These are phyloP conservation scores for Boletus sp. DNA, from an alignment of 1,284 basidiomycete species.

Conservation along the genomic window DNA sequence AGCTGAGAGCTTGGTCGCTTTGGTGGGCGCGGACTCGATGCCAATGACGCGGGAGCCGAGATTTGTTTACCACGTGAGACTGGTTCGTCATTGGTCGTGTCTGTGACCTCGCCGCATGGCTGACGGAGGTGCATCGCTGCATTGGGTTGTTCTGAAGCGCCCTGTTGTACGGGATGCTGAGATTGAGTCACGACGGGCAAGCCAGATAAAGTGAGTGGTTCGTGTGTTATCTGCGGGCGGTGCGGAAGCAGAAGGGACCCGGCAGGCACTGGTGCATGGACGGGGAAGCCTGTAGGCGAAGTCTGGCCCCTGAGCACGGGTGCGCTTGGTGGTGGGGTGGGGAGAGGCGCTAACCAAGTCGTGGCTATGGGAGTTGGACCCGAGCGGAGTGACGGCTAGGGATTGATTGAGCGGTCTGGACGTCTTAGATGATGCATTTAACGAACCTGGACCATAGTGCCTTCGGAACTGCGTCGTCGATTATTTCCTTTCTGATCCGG, in stretches of 20 bases:
- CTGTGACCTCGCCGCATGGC: not conserved
- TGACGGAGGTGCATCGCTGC: not conserved
- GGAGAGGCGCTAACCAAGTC: conserved; percentile 19
- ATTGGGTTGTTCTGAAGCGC: conserved; percentile 3
- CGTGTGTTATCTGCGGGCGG: conserved; percentile 3
- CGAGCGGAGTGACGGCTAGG: conserved; percentile 15
- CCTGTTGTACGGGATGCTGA: conserved; percentile 4
- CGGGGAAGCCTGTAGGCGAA: conserved; percentile 12
- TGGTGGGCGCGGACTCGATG: conserved; percentile 4
- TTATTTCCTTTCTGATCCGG: conserved; percentile 5
- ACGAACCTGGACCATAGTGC: conserved; percentile 19
- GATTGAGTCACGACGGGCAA: conserved; percentile 3
- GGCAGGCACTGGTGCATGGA: conserved; percentile 7
- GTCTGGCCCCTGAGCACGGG: conserved; percentile 3
- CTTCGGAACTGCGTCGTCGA: conserved; percentile 21
- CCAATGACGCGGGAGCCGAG: not conserved
- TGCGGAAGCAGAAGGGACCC: conserved; percentile 9
- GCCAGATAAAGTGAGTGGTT: conserved; percentile 7
- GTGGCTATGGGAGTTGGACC: conserved; percentile 11
- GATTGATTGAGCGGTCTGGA: conserved; percentile 1
- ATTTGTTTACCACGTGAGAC: not conserved
- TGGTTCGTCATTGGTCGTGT: conserved; percentile 2
- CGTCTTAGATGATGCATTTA: not conserved
- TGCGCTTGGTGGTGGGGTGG: conserved; percentile 25
- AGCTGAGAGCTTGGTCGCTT: conserved; percentile 23